Evolutionary conservation across 768 basidiomycete species (phyloP), one percentile per base, ranked within the genome.

Genomic region (Tricholomella constricta): DNA sequence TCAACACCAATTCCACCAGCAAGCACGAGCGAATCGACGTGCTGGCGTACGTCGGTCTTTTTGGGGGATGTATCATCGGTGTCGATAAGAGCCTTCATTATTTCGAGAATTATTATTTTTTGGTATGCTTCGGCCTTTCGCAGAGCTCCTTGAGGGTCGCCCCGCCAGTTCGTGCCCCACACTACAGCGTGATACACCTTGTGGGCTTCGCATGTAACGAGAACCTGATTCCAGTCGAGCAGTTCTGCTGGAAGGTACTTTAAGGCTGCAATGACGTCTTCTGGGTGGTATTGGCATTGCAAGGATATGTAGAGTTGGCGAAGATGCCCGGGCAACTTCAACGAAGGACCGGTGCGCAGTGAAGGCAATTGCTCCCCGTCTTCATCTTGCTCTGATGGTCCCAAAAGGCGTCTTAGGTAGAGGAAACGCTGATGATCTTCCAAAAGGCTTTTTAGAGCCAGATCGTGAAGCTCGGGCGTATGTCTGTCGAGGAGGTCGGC

Each of bases 341-440:
- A 55, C 1, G 80, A 81, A 6, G 78, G 73, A 0, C 59, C 59
- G 7, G 61, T 53, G 47, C 61, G 52, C 11, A 58, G 64, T 10
- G 56, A 58, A 34, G 64, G 59, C 11, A 52, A 43, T 4, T 58
- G 52, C 37, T 67, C 64, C 26, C 79, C 78, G 26, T 71, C 72
- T 6, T 84, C 78, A 15, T 78, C 75, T 2, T 63, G 56, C 40
- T 67, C 67, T 15, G 72, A 72, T 8, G 82, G 83, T 15, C 85
- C 79, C 14, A 96, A 73, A 6, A 99, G 77, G 59, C 78, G 80
- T 11, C 80, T 81, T 6, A 98, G 82, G 69, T 99, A 99, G 7
- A 80, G 72, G 57, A 89, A 88, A 51, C 85, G 85, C 43, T 79
- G 76, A 38, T 72, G 74, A 17, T 71, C 62, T 0, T 74, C 64